These are phyloP conservation scores for Fusarium lyarnte DNA, from an alignment of 2,329 filamentous ascomycete genomes.

Conservation along the genomic window DNA sequence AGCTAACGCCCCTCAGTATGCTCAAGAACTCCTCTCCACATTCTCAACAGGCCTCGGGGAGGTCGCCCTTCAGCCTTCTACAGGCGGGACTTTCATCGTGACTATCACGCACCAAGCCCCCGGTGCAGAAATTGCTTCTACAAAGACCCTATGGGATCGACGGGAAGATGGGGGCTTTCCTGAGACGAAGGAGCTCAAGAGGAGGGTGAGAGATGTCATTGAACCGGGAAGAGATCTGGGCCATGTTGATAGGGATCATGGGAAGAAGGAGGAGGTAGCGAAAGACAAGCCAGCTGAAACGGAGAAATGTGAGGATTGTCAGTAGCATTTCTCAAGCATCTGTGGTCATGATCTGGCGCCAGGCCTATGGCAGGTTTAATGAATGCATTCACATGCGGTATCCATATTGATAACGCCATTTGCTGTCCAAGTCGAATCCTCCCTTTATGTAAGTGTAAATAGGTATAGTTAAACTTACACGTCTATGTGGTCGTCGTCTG, in stretches of 20 bases:
- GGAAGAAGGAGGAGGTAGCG: slow-evolving; percentile 9
- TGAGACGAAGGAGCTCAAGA: slow-evolving; percentile 91
- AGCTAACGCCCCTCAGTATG: slow-evolving; percentile 67
- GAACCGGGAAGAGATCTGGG: slow-evolving; percentile 82
- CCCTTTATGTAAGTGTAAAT: background rate
- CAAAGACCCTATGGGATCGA: slow-evolving; percentile 83
- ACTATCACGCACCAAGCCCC: slow-evolving; percentile 61
- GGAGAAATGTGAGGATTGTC: slow-evolving; percentile 44
- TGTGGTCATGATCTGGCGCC: background rate
- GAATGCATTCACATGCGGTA: background rate
- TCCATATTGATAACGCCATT: background rate
- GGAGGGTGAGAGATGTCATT: slow-evolving; percentile 82
- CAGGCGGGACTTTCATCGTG: slow-evolving; percentile 85
- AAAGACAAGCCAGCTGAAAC: background rate
- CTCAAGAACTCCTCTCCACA: slow-evolving; percentile 93
- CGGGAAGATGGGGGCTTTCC: slow-evolving; percentile 90
- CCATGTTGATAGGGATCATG: slow-evolving; percentile 74
- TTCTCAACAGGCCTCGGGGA: slow-evolving; percentile 87
- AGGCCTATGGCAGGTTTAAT: background rate
- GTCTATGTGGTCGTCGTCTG: background rate
- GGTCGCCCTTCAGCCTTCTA: slow-evolving; percentile 84
- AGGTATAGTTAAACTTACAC: background rate
- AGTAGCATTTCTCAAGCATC: slow-evolving; percentile 6
- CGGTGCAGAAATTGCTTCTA: slow-evolving; percentile 38
- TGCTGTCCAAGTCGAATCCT: background rate